Evolutionary conservation across 768 basidiomycete genomes (phyloP), one percentile per base, ranked within the genome.

Genomic region (Lentinula aciculospora): DNA sequence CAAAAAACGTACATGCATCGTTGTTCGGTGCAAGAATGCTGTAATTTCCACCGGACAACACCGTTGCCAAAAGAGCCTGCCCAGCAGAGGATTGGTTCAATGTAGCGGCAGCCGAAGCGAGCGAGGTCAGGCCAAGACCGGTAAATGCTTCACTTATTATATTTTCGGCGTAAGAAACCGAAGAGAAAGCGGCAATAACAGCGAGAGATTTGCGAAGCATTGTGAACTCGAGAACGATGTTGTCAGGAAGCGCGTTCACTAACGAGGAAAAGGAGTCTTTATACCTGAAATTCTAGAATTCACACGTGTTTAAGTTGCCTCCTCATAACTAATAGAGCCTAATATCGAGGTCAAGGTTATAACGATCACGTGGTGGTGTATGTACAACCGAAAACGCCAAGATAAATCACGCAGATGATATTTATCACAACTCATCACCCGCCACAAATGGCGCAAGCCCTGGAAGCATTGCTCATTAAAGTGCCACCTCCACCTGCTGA

Each of bases 1-100:
- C 27, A 5, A 32, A n/a, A 34, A 36, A 72, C 77, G 60, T 56
- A 85, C 84, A 76, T 4, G 88, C 85, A 1, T 65, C 62, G 62
- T 88, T 75, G 51, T 67, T 76, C 3, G 86, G 84, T 0, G 80
- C 82, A 64, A 88, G 87, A 13, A 88, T 60, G 0, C 82, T 80
- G 58, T 69, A 74, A 37, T 77, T 47, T 27, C 40, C 34, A 4
- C 78, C 80, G 28, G 67, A 68, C 1, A 75, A 66, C n/a, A 84
- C 68, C 56, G 73, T 61, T 5, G 63, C 46, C 32, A 85, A 68
- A n/a, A 86, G 66, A 17, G 64, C 61, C 57, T 72, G 67, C 4
- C 82, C 86, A 6, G 59, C 64, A 13, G 68, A 51, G 15, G 78
- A 81, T 28, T 68, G 62, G 49, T 82, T 81, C 65, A 86, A 66